Percentiles rank a stretch among this genome's conserved stretches.
phyloP scores from a whole-genome alignment of 306 rosid genomes.

The Herpetospermum pedunculosum region DNA sequence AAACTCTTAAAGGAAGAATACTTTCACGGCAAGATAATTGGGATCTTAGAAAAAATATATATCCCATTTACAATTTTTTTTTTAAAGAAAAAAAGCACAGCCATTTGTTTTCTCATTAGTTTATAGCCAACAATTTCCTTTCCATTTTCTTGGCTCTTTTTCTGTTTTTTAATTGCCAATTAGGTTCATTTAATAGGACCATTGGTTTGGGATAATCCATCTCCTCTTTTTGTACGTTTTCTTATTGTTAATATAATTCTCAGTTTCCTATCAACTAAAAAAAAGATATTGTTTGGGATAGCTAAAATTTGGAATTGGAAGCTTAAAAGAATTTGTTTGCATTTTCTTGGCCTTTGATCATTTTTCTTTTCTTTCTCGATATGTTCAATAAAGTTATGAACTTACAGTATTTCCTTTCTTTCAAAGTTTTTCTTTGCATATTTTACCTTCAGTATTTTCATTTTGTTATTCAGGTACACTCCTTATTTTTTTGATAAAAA shows the following conservation, averaged over 20 bases:
- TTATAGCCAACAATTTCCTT: neutral
- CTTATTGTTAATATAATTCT: neutral
- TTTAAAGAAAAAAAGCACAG: neutral
- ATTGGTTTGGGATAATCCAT: neutral
- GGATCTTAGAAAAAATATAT: neutral
- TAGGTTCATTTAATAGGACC: neutral
- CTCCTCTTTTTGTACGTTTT: neutral
- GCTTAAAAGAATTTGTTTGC: neutral
- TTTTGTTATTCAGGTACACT: conserved; percentile 69
- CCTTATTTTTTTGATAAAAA: conserved; percentile 94
- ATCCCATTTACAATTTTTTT: neutral
- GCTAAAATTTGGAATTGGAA: neutral
- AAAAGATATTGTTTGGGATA: neutral
- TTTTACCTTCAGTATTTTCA: conserved; percentile 16
- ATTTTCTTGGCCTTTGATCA: neutral
- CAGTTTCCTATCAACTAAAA: neutral
- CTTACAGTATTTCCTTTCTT: neutral
- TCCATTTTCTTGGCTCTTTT: neutral
- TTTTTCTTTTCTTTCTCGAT: neutral
- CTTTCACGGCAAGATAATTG: neutral
- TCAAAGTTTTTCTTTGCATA: conserved; percentile 14
- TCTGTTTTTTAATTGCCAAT: neutral
- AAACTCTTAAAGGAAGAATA: neutral
- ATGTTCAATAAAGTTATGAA: neutral
- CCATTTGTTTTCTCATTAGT: neutral